Evolutionary conservation across 2,329 filamentous ascomycete species (phyloP).

Genomic region (Aspergillus quadricinctus): DNA sequence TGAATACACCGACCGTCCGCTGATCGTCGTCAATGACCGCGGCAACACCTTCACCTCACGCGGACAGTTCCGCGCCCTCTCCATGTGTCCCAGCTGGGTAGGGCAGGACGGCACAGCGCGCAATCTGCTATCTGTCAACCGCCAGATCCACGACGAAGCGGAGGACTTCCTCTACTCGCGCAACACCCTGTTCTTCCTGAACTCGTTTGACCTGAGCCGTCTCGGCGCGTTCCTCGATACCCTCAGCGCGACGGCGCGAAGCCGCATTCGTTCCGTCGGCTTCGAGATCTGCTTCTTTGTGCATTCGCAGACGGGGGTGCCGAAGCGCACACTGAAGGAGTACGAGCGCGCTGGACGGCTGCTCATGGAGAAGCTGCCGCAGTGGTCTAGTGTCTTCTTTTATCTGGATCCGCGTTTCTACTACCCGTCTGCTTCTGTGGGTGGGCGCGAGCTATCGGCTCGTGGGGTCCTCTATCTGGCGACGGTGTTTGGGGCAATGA

Average conservation of each 20-base stretch:
- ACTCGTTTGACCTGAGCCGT: constrained; percentile 29
- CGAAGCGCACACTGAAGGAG: constrained; percentile 29
- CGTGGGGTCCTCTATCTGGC: constrained; percentile 29
- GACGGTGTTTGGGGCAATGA: constrained; percentile 22
- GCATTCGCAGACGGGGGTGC: constrained; percentile 29
- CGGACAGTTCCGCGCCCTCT: constrained; percentile 26
- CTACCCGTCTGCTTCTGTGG: constrained; percentile 24
- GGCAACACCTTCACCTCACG: constrained; percentile 30
- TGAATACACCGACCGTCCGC: constrained; percentile 27
- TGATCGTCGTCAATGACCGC: constrained; percentile 32
- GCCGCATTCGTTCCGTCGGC: constrained; percentile 30
- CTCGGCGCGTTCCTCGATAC: constrained; percentile 30
- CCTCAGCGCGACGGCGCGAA: constrained; percentile 27
- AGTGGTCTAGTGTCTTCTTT: constrained; percentile 24
- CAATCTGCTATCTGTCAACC: constrained; percentile 28
- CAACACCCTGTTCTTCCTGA: constrained; percentile 33
- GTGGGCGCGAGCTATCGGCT: constrained; percentile 24
- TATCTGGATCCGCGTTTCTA: constrained; percentile 34
- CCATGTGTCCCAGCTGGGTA: constrained; percentile 32
- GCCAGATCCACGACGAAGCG: constrained; percentile 32
- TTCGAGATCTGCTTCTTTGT: constrained; percentile 37
- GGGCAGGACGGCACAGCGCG: constrained; percentile 29
- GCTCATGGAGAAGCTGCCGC: constrained; percentile 23
- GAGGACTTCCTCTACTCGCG: constrained; percentile 32
- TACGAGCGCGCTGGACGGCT: constrained; percentile 26